Evolutionary conservation across 371 early-diverging fungal genomes (phyloP).

Genomic region (Saksenaea oblongispora): DNA sequence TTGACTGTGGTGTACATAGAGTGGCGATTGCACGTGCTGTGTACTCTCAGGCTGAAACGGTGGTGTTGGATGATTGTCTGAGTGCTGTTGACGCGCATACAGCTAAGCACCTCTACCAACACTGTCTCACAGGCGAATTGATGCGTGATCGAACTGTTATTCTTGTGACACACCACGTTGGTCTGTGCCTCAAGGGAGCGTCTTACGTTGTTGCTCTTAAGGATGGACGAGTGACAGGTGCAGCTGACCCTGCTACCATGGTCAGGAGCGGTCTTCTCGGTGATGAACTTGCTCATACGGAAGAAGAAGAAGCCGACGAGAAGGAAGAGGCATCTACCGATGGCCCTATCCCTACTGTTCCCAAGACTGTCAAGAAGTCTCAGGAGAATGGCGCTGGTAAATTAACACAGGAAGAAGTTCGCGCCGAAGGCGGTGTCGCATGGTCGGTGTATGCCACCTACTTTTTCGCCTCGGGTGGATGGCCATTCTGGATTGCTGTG

Average conservation of each 20-base stretch:
- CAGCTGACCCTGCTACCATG: slow-evolving; percentile 52
- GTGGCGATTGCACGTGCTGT: slow-evolving; percentile 73
- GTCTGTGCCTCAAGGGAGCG: slow-evolving; percentile 67
- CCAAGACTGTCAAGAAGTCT: slow-evolving; percentile 17
- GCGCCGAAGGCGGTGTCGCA: slow-evolving; percentile 52
- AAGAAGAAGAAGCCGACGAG: slow-evolving; percentile 14
- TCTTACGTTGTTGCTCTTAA: slow-evolving; percentile 67
- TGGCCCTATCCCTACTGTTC: slow-evolving; percentile 29
- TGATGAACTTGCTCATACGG: slow-evolving; percentile 32
- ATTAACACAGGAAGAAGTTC: slow-evolving; percentile 58
- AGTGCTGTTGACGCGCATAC: slow-evolving; percentile 84
- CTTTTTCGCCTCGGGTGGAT: slow-evolving; percentile 57
- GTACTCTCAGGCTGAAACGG: slow-evolving; percentile 62
- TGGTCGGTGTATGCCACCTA: slow-evolving; percentile 54
- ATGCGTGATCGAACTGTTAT: slow-evolving; percentile 76
- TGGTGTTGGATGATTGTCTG: slow-evolving; percentile 76
- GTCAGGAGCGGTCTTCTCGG: slow-evolving; percentile 43
- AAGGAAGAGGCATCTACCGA: slow-evolving; percentile 27
- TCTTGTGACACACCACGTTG: slow-evolving; percentile 82
- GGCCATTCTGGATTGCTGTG: slow-evolving; percentile 37
- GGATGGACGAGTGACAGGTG: slow-evolving; percentile 60
- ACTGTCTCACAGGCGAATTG: slow-evolving; percentile 64
- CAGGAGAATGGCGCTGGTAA: slow-evolving; percentile 34
- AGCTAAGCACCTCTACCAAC: slow-evolving; percentile 70
- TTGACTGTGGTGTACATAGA: slow-evolving; percentile 14